Base-by-base conservation (phyloP, 495 filamentous ascomycete genomes). In the Neurospora cerealis region DNA sequence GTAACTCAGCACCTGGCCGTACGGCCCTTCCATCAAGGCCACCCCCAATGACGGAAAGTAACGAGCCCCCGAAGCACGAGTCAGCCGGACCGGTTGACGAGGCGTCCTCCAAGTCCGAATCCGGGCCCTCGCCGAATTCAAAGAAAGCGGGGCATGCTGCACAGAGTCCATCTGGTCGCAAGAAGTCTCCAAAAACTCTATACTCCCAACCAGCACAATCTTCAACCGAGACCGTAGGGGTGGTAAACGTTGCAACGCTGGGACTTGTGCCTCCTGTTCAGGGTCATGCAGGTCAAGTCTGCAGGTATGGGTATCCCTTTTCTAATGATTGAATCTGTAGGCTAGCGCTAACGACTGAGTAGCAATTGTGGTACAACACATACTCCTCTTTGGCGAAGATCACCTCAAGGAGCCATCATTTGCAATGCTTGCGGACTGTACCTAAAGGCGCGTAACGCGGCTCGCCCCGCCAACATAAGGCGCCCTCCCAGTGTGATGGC, bases 351-450 rank as follows among this genome's bases (percentile, higher is more conserved):
- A 84, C 75, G 6, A 42, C 71, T 42, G 39, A 75, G 6, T 77
- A 99, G 96, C 81, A 99, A 99, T 83, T 99, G 96, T 80, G 90
- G 90, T 66, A 99, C 96, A 7, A 96, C 93, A 44, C 91, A 89
- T 76, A 99, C 96, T 17, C 96, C 96, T 37, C 87, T 99, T 70
- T 99, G 96, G 96, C 89, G 96, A 74, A 89, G 96, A 73, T 97
- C 95, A 3, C 96, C 95, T 0, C 91, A 93, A 70, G 96, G 96
- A 48, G 91, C 93, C 62, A 97, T 93, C 70, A 98, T 99, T 46
- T 99, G 96, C 83, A 99, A 99, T 83, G 96, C 96, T 15, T 99
- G 96, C 79, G 96, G 96, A 32, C 87, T 99, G 8, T 99, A 99
- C 80, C 83, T 92, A 69, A 99, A 98, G 81, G 94, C 94, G 28